phyloP scores from a whole-genome alignment of 2,329 filamentous ascomycete genomes.

The Beauveria medogensis region DNA sequence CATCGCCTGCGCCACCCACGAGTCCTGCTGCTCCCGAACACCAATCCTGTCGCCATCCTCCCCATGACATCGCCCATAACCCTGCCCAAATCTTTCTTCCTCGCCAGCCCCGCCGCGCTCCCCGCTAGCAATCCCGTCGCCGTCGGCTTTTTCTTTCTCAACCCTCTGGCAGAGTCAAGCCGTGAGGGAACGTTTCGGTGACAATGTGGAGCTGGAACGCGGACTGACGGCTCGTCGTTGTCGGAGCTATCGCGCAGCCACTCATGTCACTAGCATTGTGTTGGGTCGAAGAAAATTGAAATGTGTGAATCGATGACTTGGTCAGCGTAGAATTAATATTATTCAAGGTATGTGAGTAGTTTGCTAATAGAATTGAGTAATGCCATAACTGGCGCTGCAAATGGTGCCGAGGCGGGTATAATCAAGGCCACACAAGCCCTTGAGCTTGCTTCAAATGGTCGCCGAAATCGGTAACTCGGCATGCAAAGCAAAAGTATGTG shows the following conservation, averaged over 20 bases:
- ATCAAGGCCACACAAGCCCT: background rate
- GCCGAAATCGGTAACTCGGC: background rate
- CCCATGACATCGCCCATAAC: background rate
- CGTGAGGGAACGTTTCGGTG: background rate
- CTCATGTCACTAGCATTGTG: background rate
- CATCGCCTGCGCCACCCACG: background rate
- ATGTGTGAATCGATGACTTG: background rate
- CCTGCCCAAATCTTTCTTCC: background rate
- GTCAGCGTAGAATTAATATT: background rate
- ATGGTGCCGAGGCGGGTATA: background rate
- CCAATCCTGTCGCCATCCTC: background rate
- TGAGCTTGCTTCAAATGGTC: background rate
- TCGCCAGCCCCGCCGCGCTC: background rate
- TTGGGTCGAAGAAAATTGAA: too few relatives aligned
- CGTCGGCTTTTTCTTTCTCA: background rate
- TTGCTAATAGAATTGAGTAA: background rate
- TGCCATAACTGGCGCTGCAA: background rate
- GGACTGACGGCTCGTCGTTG: background rate
- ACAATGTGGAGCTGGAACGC: background rate
- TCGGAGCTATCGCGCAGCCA: constrained; percentile 3
- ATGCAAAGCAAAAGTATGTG: background rate
- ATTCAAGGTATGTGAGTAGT: background rate
- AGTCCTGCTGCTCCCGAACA: background rate
- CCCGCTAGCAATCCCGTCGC: background rate
- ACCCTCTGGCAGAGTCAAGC: background rate